Conservation (phyloP, 495 filamentous ascomycete species). For the Margaritispora aquatica region DNA sequence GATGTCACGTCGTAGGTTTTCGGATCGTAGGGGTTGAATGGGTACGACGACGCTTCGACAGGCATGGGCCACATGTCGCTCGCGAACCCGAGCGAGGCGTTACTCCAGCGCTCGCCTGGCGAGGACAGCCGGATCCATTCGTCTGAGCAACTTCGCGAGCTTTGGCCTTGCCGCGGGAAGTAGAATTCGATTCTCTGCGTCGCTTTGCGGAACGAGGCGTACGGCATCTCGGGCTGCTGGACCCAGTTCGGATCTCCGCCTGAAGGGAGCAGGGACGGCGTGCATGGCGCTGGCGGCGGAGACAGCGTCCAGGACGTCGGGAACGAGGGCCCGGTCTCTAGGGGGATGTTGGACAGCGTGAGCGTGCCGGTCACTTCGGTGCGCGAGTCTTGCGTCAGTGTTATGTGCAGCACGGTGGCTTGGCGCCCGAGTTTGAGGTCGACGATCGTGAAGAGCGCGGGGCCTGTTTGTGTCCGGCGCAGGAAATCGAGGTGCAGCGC, state of each 20-base stretch:
- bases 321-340: slow-evolving; percentile 52
- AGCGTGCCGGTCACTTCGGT: slow-evolving; percentile 64
- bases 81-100: slow-evolving; percentile 50
- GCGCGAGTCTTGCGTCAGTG: slow-evolving; percentile 46
- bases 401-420: slow-evolving; percentile 64
- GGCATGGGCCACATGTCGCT: slow-evolving; percentile 59
- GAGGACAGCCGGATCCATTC: slow-evolving; percentile 56
- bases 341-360: slow-evolving; percentile 54
- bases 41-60: slow-evolving; percentile 31
- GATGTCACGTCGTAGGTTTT: neutral
- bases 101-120: slow-evolving; percentile 45
- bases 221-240: slow-evolving; percentile 29
- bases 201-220: slow-evolving; percentile 44
- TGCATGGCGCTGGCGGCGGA: slow-evolving; percentile 40
- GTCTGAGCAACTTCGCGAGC: slow-evolving; percentile 41
- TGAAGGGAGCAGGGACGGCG: slow-evolving; percentile 32
- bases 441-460: slow-evolving; percentile 55
- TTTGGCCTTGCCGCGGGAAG: slow-evolving; percentile 44
- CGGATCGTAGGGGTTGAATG: slow-evolving; percentile 22
- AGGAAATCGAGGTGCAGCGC: slow-evolving; percentile 71
- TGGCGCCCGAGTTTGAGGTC: slow-evolving; percentile 69
- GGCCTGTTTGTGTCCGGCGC: slow-evolving; percentile 57
- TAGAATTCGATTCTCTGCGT: slow-evolving; percentile 47
- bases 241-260: slow-evolving; percentile 41
- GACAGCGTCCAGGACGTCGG: slow-evolving; percentile 43